Base-by-base conservation (phyloP, 2,329 filamentous ascomycete species). In the Biscogniauxia marginata region DNA sequence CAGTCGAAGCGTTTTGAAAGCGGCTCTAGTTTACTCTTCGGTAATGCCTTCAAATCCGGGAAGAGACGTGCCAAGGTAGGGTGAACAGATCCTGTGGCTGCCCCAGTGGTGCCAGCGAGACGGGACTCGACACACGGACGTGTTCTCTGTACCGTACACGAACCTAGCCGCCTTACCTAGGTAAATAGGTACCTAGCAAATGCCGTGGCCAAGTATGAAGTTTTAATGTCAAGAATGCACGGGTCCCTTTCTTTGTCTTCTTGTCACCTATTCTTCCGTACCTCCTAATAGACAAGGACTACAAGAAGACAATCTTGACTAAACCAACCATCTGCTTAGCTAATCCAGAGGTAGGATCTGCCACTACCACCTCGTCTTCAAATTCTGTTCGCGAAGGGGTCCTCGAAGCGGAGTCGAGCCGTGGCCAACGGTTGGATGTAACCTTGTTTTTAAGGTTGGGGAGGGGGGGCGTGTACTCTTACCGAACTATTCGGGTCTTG, bases 21-120 rank as follows among this genome's bases (percentile, higher is more conserved):
- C 21, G 23, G n/a, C 22, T 19, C 23, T 25, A 8, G 21, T 16
- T 22, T n/a, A n/a, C n/a, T n/a, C n/a, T 23, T 19, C 30, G 30
- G 46, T 18, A 48, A 24, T 7, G 46, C 24, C 18, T 49, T 25
- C 22, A 16, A 16, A 49, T 30, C 34, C 48, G 20, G 48, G 20
- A 34, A 49, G 48, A 18, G 48, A 20, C 48, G 25, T 30, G 48
- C 48, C 48, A 49, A 49, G 48, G 19, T 19, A 18, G 9, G 19
- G 48, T 34, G 48, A 49, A 49, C 48, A 49, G 48, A 49, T 24
- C 18, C 22, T 47, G 20, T 47, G 20, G 34, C 46, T 45, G 52
- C 58, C 54, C 19, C 53, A 53, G 54, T 57, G 59, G 59, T 61
- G 59, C 59, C 59, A 61, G 54, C 54, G 46, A 55, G 59, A 57